Evolutionary conservation across 345 rosid genomes (phyloP).

Genomic region (Boechera divaricarpa): DNA sequence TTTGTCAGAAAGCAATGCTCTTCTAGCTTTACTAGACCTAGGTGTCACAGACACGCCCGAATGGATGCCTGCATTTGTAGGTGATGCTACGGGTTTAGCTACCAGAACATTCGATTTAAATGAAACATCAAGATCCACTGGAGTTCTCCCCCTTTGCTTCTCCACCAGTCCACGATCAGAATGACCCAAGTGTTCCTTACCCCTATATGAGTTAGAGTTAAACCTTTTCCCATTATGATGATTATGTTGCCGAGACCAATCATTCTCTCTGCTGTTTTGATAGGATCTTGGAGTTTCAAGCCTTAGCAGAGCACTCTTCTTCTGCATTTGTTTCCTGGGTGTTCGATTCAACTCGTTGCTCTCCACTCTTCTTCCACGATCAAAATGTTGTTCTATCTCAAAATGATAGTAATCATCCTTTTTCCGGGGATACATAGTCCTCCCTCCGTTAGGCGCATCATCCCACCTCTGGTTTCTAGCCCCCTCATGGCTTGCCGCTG

Average conservation of each 20-base stretch:
- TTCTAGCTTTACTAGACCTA: conserved; percentile 62
- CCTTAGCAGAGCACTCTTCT: conserved; percentile 90
- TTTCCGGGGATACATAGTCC: conserved; percentile 39
- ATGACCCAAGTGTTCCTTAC: conserved; percentile 54
- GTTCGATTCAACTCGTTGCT: conserved; percentile 54
- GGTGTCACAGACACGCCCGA: conserved; percentile 50
- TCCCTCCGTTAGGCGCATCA: conserved; percentile 43
- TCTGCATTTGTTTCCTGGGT: conserved; percentile 67
- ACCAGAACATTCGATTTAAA: conserved; percentile 82
- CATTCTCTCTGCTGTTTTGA: conserved; percentile 60
- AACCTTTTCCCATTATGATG: conserved; percentile 46
- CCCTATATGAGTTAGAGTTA: conserved; percentile 52
- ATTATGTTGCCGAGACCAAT: conserved; percentile 48
- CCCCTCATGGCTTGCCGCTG: conserved; percentile 41
- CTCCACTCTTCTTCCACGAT: conserved; percentile 59
- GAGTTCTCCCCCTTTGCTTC: conserved; percentile 56
- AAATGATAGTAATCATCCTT: conserved; percentile 52
- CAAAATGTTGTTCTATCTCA: conserved; percentile 50
- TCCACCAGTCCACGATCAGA: conserved; percentile 51
- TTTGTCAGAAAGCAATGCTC: conserved; percentile 43
- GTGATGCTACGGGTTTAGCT: conserved; percentile 64
- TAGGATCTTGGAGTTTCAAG: conserved; percentile 60
- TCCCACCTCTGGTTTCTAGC: conserved; percentile 52
- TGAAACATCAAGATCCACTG: conserved; percentile 85
- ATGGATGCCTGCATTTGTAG: conserved; percentile 47